These are phyloP conservation scores for Solanum chiquidenum DNA, from an alignment of 257 asterid genomes.

Conservation along the genomic window DNA sequence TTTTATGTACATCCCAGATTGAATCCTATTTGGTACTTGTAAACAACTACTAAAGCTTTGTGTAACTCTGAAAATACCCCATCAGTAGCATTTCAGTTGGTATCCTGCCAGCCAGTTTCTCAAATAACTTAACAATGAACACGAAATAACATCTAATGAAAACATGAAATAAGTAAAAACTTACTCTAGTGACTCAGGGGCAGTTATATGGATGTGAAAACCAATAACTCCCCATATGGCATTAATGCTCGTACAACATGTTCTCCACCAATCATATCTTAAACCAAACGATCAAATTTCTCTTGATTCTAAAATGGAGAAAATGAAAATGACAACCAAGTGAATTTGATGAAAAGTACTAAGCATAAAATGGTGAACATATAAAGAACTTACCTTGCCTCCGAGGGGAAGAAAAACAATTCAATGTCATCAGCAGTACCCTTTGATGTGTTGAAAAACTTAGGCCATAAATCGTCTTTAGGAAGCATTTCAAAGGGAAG, in stretches of 20 bases:
- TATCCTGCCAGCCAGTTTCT: slow-evolving; percentile 34
- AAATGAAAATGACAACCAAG: neutral
- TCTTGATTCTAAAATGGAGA: neutral
- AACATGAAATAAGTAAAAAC: neutral
- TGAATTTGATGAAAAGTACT: too few relatives aligned
- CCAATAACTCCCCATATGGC: slow-evolving; percentile 59
- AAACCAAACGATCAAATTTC: slow-evolving; percentile 32
- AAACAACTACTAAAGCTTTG: neutral
- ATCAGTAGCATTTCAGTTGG: slow-evolving; percentile 39
- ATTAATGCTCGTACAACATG: slow-evolving; percentile 44
- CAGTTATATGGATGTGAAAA: slow-evolving; percentile 54
- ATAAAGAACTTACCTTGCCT: too few relatives aligned
- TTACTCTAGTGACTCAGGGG: slow-evolving; percentile 53
- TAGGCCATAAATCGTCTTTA: too few relatives aligned
- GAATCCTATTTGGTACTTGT: neutral
- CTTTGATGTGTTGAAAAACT: too few relatives aligned
- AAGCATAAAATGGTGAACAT: too few relatives aligned
- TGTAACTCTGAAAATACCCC: slow-evolving; percentile 64
- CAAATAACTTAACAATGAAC: neutral
- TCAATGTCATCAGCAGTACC: too few relatives aligned
- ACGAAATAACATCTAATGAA: neutral
- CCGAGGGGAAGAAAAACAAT: too few relatives aligned
- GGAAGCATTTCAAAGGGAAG: too few relatives aligned
- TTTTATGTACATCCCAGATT: neutral
- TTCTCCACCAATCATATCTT: slow-evolving; percentile 32